Evolutionary conservation across 306 rosid genomes (phyloP), one percentile per base, ranked within the genome.

Genomic region (Cucurbita pepo): DNA sequence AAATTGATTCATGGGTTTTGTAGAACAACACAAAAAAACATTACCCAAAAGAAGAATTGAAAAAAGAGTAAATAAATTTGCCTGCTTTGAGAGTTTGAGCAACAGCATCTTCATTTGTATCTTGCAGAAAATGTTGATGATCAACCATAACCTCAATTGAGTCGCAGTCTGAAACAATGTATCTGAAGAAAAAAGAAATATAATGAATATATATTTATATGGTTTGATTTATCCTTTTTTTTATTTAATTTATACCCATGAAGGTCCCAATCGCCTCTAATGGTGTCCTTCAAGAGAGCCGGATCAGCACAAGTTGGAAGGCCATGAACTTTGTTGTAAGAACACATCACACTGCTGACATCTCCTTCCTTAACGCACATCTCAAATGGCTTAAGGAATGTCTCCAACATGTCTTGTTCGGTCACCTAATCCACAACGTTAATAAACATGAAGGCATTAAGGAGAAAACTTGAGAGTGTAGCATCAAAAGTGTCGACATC

Each of bases 261-360:
- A 58, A 91, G 88, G 77, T 81, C 81, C 97, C 95, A 91, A 69
- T 88, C 83, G 64, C 77, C 96, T 81, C 97, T 87, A 10, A 91
- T 62, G 54, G 86, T 64, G 1, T 87, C 92, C 81, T 83, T 74
- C 77, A 91, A 90, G n/a, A 91, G 92, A 62, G 78, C 83, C 8
- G 97, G 88, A 7, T 91, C 92, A 61, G 97, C 96, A 78, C 97
- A 88, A 2, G 97, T 91, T 56, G 97, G 97, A 81, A 91, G 74
- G 5, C 96, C 97, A 67, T 91, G 87, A 41, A 88, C 95, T 72
- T 92, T 84, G 76, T 91, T 91, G 41, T 88, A 91, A 52, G 97
- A 91, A 57, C 97, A 91, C 97, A 91, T 91, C 5, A 91, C 91
- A 74, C 97, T 91, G 56, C 97, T 88, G 36, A 85, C 92, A 78